Base-by-base conservation (phyloP, 2,329 filamentous ascomycete genomes). In the Escovopsis sp. region DNA sequence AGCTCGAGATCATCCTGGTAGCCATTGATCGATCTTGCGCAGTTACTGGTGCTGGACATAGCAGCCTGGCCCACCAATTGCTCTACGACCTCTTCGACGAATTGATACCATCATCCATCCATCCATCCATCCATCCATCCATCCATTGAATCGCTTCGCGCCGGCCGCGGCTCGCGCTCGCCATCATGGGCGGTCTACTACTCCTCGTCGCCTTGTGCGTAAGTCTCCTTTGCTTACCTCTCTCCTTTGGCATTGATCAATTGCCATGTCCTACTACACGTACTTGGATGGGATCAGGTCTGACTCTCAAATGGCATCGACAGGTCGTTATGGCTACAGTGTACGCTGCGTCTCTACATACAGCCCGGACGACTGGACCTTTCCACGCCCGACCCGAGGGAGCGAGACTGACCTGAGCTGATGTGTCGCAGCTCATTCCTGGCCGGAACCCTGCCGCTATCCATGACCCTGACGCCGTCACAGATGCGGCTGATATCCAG, bases 401-500 rank as follows among this genome's bases (percentile, higher is more conserved):
- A 31, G 10, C 36, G 30, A 39, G 12, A 14, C 39, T 25, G 6
- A 11, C 12, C 36, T 39, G 12, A 35, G n/a, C n/a, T 37, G 29
- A 27, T 37, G 20, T n/a, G 20, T n/a, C 31, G 20, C 31, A 95
- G 89, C 54, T 96, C 91, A 45, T 95, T 96, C 60, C 73, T 94
- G 43, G 88, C 89, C 51, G 91, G 91, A 62, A 82, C 86, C 51
- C 70, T 98, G 49, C 91, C 91, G 32, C 71, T 98, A 39, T 88
- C 86, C 44, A 84, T 98, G 68, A 76, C 81, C 43, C 73, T 98
- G 24, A 89, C 88, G 27, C 79, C 83, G 45, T 84, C 86, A 35
- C 86, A 94, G 60, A 68, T 96, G 43, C 81, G 89, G 56, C 68
- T 94, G 39, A 84, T 96, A 57, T 93, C 89, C 16, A 88, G 87